Percentiles rank a stretch among this genome's conserved stretches.
Conservation (phyloP, 2,329 filamentous ascomycete genomes). For the Pseudogymnoascus sp. region DNA sequence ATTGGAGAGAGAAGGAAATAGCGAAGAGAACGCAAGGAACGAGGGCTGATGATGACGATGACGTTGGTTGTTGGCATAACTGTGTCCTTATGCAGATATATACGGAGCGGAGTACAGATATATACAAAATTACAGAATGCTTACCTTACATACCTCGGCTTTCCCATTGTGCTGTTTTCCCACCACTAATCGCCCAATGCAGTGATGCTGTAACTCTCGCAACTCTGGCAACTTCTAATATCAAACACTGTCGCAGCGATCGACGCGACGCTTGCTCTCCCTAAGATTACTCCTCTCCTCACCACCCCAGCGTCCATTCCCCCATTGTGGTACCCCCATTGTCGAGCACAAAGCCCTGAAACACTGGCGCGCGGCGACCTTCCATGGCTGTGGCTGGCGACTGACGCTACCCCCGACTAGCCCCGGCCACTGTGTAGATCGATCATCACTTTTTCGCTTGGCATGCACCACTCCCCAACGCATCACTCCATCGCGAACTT, state of each 20-base stretch:
- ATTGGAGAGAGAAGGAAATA: neutral
- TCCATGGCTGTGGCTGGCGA: neutral
- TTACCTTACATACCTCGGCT: neutral
- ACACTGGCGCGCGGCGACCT: neutral
- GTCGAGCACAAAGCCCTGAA: neutral
- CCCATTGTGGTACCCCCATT: neutral
- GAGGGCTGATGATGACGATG: neutral
- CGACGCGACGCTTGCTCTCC: neutral
- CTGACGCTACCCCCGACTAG: neutral
- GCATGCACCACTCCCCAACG: neutral
- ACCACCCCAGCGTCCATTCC: neutral
- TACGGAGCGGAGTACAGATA: neutral
- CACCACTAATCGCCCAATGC: neutral
- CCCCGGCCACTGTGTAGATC: neutral
- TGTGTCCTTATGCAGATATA: neutral
- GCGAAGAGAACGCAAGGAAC: neutral
- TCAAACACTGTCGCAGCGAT: neutral
- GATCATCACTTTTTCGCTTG: constrained; percentile 4
- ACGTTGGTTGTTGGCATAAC: neutral
- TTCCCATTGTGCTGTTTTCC: neutral
- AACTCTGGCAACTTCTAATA: neutral
- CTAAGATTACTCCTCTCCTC: neutral
- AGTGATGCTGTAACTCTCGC: neutral
- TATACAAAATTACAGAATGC: neutral
- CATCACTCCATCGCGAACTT: neutral